Conservation (phyloP, 768 basidiomycete species). For the Collybia sp. region DNA sequence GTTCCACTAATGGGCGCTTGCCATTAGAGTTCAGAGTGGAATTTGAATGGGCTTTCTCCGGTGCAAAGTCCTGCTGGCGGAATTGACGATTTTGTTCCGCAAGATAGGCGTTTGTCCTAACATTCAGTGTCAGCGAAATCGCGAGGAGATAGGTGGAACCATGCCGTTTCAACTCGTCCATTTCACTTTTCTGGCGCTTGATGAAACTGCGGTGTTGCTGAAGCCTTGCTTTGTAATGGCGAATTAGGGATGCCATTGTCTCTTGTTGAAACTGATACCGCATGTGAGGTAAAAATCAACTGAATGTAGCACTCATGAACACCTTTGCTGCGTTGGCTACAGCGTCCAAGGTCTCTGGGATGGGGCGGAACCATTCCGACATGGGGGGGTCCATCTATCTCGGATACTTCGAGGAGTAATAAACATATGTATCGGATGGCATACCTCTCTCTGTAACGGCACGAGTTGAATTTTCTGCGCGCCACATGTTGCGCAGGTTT, state of each 20-base stretch:
- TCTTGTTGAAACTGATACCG: constrained; percentile 70
- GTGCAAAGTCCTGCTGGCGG: constrained; percentile 14
- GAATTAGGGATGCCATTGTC: constrained; percentile 62
- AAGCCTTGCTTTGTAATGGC: constrained; percentile 55
- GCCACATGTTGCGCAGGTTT: constrained; percentile 71
- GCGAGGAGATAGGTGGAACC: constrained; percentile 4
- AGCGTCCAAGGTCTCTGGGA: constrained; percentile 57
- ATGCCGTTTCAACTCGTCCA: constrained; percentile 56
- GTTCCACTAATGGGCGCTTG: constrained; percentile 55
- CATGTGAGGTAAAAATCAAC: not conserved
- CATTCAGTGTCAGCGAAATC: constrained; percentile 36
- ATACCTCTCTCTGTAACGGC: constrained; percentile 71
- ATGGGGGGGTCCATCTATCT: constrained; percentile 74
- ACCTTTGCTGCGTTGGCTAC: constrained; percentile 70
- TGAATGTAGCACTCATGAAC: constrained; percentile 1
- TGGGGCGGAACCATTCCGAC: constrained; percentile 74
- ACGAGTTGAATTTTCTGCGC: constrained; percentile 59
- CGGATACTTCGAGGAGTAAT: not conserved
- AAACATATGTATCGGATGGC: constrained; percentile 12
- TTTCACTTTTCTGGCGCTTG: constrained; percentile 48
- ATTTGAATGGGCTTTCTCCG: constrained; percentile 24
- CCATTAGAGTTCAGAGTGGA: constrained; percentile 46
- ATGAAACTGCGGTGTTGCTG: constrained; percentile 49
- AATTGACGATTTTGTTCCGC: constrained; percentile 25
- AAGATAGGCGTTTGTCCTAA: constrained; percentile 44